Evolutionary conservation across 2,329 filamentous ascomycete species (phyloP), one percentile per base, ranked within the genome.

Genomic region (Dactylellina sp.): DNA sequence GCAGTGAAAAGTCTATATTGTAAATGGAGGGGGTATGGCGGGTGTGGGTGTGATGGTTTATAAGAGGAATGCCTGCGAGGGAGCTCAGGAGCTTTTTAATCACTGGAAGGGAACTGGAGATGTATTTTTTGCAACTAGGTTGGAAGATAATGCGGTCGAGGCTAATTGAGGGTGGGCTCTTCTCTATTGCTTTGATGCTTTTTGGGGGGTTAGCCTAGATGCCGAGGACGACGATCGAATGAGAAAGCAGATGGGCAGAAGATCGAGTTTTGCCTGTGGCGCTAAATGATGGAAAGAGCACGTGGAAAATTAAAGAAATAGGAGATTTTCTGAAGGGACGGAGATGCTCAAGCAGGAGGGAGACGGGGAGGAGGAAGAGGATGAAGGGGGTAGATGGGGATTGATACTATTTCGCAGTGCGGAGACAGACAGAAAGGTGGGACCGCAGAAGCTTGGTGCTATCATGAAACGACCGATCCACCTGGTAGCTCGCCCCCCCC

Each of bases 391-490:
- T 4, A 32, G 28, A 9, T 32, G 28, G n/a, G 32, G 35, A 37
- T 20, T 37, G 49, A 57, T 62, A 60, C 59, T 70, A 9, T 32
- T 42, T 42, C 22, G 28, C 46, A 55, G 28, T 42, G 52, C 40
- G 47, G 50, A 37, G 28, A 22, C 32, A 28, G 44, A 25, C 20
- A 28, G 16, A 22, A 32, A 56, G 61, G 42, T 18, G 57, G 56
- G 25, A 46, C 39, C 47, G 39, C 53, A 40, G 35, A 46, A 55
- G 35, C 22, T 20, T 32, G 14, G 49, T 52, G 47, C 35, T 47
- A 61, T 56, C 50, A 60, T 64, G 66, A 64, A 64, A 64, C 66
- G 44, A 53, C 39, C 44, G 65, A 63, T 63, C 50, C 46, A 20
- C 42, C 62, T 56, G 40, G 39, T 52, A 65, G 39, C 53, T 24